A percentile compares a stretch with the other conserved stretches of the same genome.
These are phyloP conservation scores for Pichia manshurica DNA, from an alignment of 805 yeast genomes.

Conservation along the genomic window DNA sequence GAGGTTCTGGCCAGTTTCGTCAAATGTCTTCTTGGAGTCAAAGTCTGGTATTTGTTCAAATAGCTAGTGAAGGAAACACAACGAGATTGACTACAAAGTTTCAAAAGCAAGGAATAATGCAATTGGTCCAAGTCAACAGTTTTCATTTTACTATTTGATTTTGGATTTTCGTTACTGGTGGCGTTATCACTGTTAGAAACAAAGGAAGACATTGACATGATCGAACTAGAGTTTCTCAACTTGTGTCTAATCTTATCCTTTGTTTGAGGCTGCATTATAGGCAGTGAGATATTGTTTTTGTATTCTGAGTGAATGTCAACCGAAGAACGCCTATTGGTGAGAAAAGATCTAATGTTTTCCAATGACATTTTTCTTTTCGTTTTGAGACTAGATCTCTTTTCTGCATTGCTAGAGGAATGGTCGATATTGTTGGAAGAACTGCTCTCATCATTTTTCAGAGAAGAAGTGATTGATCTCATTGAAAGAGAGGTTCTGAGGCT, in stretches of 20 bases:
- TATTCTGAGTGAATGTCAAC: conserved; percentile 18
- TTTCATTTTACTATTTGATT: conserved; percentile 19
- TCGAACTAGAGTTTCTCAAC: conserved; percentile 44
- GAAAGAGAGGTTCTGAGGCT: conserved; percentile 9
- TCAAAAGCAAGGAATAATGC: conserved; percentile 31
- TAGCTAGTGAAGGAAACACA: conserved; percentile 31
- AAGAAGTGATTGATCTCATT: conserved; percentile 8
- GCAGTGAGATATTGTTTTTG: conserved; percentile 47
- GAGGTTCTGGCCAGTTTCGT: conserved; percentile 2
- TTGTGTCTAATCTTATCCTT: conserved; percentile 50
- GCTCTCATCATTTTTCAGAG: background rate
- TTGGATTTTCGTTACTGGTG: background rate
- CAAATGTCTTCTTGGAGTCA: conserved; percentile 10
- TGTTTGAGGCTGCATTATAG: conserved; percentile 51
- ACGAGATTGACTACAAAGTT: conserved; percentile 31
- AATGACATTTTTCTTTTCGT: conserved; percentile 16
- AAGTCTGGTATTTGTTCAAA: conserved; percentile 19
- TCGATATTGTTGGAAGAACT: background rate
- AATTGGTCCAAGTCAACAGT: conserved; percentile 30
- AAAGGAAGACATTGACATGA: conserved; percentile 37
- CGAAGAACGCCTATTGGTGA: conserved; percentile 7
- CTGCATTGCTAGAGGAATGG: background rate
- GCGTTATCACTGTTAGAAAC: conserved; percentile 10
- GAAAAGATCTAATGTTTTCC: conserved; percentile 22
- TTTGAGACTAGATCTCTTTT: conserved; percentile 7